phyloP scores from a whole-genome alignment of 2,329 filamentous ascomycete species.

The Fusarium veterinarium region DNA sequence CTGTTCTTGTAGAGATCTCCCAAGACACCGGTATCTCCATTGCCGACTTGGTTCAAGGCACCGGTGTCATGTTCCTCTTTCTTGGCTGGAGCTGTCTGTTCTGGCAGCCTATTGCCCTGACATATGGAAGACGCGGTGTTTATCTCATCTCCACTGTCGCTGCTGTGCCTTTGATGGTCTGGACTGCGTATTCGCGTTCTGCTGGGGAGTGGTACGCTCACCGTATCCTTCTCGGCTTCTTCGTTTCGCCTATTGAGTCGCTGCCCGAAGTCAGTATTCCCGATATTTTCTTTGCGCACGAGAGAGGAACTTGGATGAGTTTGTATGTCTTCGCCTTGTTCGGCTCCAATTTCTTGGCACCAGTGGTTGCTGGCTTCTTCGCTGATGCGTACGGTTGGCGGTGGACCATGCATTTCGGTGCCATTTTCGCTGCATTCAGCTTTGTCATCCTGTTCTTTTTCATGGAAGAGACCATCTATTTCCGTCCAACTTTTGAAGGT shows the following conservation, averaged over 20 bases:
- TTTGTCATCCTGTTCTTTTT: not conserved
- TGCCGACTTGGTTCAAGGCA: not conserved
- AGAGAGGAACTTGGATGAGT: not conserved
- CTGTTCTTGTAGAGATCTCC: not conserved
- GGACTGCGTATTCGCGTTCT: not conserved
- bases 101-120: constrained; percentile 2
- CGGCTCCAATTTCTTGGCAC: not conserved
- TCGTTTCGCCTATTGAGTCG: not conserved
- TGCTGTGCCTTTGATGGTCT: not conserved
- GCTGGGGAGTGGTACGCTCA: constrained; percentile 1
- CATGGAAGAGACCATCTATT: not conserved
- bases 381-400: not conserved
- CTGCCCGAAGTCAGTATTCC: not conserved
- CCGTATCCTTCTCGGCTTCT: not conserved
- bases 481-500: not conserved
- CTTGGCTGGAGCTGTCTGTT: constrained; percentile 1
- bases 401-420: not conserved
- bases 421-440: not conserved
- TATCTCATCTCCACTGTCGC: not conserved
- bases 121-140: not conserved
- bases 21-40: not conserved
- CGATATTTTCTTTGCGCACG: not conserved
- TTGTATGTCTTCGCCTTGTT: not conserved
- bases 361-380: not conserved
- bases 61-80: constrained; percentile 3